Evolutionary conservation across 2,329 filamentous ascomycete genomes (phyloP).

Genomic region (Aspergillus sp.): DNA sequence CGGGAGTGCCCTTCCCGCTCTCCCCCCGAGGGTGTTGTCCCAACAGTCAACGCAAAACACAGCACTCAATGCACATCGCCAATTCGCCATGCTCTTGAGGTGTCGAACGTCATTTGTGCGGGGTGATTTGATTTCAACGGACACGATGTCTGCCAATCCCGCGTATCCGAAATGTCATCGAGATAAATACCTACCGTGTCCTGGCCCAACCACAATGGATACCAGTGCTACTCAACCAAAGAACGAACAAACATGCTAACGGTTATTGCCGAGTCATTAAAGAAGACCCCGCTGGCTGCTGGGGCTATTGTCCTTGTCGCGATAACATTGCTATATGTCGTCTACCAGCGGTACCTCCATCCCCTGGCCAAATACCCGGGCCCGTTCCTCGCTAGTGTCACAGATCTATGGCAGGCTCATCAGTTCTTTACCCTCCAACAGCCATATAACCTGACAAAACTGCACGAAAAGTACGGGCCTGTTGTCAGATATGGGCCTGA

Average conservation of each 20-base stretch:
- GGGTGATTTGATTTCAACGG: no score
- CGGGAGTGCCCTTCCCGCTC: no score
- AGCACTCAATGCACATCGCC: no score
- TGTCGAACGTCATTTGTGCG: no score
- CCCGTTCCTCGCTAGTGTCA: background rate
- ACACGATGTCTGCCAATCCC: no score
- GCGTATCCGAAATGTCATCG: no score
- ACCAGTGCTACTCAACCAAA: no score
- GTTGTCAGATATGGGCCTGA: background rate
- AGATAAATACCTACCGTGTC: no score
- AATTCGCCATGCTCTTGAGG: no score
- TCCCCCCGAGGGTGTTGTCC: no score
- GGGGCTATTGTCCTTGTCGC: background rate
- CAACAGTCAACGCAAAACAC: no score
- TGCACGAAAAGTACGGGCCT: background rate
- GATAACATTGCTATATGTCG: background rate
- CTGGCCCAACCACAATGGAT: no score
- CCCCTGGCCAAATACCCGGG: constrained; percentile 2
- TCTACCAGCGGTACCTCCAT: constrained; percentile 1
- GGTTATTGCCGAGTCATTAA: background rate
- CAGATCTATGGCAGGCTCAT: background rate
- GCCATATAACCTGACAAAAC: background rate
- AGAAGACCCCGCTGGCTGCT: background rate
- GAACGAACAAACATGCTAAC: background rate
- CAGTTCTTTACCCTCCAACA: background rate